A percentile compares a stretch with the other conserved stretches of the same genome.
phyloP scores from a whole-genome alignment of 352 stramenopile genomes.

The Globisporangium echinulatum region DNA sequence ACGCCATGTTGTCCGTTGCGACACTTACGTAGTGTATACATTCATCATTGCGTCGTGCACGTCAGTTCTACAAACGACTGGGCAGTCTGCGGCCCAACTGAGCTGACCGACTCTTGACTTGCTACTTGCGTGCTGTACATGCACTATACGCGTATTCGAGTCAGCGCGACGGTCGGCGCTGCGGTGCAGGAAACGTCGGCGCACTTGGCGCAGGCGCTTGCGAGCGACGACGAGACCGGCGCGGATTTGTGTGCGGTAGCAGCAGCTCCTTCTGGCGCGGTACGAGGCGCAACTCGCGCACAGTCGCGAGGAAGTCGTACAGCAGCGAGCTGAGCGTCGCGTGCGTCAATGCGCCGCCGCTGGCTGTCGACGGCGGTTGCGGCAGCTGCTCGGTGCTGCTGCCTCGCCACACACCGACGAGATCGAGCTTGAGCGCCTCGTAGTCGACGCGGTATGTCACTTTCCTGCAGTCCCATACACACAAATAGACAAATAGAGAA shows the following conservation, averaged over 20 bases:
- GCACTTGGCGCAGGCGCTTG: no score
- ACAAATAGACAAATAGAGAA: neutral
- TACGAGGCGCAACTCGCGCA: constrained; percentile 74
- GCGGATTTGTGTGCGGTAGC: constrained; percentile 12
- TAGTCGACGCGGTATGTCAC: constrained; percentile 12
- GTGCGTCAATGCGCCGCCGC: constrained; percentile 18
- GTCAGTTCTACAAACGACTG: no score
- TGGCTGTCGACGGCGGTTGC: neutral
- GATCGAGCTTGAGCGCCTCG: constrained; percentile 15
- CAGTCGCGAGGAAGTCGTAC: constrained; percentile 72
- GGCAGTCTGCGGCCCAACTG: no score
- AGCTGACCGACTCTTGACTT: no score
- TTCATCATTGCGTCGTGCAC: no score
- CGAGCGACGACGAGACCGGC: constrained; percentile 6
- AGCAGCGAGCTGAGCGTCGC: constrained; percentile 36
- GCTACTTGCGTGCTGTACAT: no score
- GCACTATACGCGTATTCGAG: no score
- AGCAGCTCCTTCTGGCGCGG: constrained; percentile 69
- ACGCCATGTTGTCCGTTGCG: no score
- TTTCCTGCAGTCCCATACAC: constrained; percentile 7
- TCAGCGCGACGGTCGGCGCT: no score
- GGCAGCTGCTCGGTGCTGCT: neutral
- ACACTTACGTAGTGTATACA: no score
- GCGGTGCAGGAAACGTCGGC: no score
- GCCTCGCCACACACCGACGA: constrained; percentile 17